These are phyloP conservation scores for Phytophthora syringae DNA, from an alignment of 352 stramenopile genomes.

Conservation along the genomic window DNA sequence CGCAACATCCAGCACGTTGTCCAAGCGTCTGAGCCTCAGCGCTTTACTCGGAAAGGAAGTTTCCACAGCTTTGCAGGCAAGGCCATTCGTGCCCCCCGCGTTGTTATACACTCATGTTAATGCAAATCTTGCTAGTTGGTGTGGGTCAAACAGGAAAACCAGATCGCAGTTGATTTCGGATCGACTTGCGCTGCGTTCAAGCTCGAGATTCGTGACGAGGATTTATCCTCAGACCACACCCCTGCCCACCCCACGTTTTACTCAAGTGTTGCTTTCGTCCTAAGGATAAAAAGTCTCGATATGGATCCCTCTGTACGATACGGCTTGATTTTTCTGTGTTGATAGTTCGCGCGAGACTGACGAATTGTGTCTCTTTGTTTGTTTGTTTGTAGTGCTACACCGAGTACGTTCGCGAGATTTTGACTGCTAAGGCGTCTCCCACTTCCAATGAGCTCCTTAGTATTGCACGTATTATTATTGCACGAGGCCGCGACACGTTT, in stretches of 20 bases:
- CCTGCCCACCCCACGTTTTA: background rate
- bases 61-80: conserved; percentile 23
- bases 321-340: background rate
- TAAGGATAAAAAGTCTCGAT: background rate
- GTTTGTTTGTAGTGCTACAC: conserved; percentile 9
- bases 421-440: background rate
- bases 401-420: conserved; percentile 7
- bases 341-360: background rate
- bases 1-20: conserved; percentile 19
- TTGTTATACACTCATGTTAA: background rate
- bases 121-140: conserved; percentile 19
- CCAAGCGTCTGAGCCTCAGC: conserved; percentile 31
- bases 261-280: background rate
- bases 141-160: conserved; percentile 22
- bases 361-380: background rate
- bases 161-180: conserved; percentile 27
- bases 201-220: conserved; percentile 16
- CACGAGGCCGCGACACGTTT: conserved; percentile 14
- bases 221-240: background rate
- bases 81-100: background rate
- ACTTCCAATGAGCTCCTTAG: conserved; percentile 10
- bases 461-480: conserved; percentile 12
- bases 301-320: conserved; percentile 10
- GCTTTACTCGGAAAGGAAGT: conserved; percentile 24
- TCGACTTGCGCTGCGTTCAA: conserved; percentile 14